A percentile compares a stretch with the other conserved stretches of the same genome.
Evolutionary conservation across 371 early-diverging fungal species (phyloP).

Genomic region (Lichtheimia ramosa): DNA sequence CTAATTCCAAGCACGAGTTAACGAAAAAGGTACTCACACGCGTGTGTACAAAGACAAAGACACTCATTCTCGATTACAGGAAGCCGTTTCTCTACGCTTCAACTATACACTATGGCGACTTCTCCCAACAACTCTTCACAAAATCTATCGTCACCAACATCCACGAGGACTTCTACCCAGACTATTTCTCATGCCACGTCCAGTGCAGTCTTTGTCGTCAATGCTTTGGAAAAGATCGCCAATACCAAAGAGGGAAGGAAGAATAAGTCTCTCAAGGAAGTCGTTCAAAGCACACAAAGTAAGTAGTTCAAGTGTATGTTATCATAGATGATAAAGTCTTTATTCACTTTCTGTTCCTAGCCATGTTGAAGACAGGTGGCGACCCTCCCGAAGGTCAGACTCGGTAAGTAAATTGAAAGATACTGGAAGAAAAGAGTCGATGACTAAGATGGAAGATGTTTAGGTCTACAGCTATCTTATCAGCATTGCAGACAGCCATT

Average conservation of each 20-base stretch:
- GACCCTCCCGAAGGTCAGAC: conserved; percentile 46
- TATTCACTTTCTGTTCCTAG: conserved; percentile 11
- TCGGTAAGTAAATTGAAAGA: conserved; percentile 15
- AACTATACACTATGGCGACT: conserved; percentile 20
- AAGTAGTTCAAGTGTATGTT: conserved; percentile 10
- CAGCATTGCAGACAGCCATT: conserved; percentile 61
- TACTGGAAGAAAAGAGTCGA: neutral
- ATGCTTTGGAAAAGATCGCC: conserved; percentile 66
- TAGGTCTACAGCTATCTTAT: conserved; percentile 55
- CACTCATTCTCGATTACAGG: neutral
- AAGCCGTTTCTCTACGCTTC: conserved; percentile 1
- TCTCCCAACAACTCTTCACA: conserved; percentile 30
- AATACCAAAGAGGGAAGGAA: conserved; percentile 51
- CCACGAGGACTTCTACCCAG: conserved; percentile 16
- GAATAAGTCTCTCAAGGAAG: conserved; percentile 56
- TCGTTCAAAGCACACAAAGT: conserved; percentile 43
- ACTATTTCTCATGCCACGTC: conserved; percentile 37
- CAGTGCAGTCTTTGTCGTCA: conserved; percentile 63
- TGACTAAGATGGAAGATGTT: neutral
- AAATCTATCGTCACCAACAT: conserved; percentile 25
- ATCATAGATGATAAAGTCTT: neutral
- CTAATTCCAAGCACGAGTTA: neutral
- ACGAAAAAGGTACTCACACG: neutral
- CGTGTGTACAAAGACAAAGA: neutral
- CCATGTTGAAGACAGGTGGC: conserved; percentile 39